phyloP scores from a whole-genome alignment of 306 rosid genomes.

The Vigna radiata region DNA sequence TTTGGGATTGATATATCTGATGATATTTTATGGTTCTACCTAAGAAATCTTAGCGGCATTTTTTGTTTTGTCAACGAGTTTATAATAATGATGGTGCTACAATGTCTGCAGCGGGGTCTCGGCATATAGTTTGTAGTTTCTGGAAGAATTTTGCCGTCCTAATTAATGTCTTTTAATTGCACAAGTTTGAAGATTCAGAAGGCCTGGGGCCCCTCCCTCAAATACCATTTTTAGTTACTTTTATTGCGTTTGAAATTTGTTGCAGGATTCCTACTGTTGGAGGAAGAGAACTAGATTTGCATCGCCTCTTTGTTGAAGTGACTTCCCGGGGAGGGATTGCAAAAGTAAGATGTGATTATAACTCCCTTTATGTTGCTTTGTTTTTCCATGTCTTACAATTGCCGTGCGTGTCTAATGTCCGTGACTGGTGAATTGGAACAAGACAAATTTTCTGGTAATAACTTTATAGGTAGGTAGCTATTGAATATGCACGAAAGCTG shows the following conservation, averaged over 20 bases:
- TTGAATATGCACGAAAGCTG: background rate
- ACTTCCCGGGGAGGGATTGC: constrained; percentile 85
- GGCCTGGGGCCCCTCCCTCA: background rate
- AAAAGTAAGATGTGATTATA: constrained; percentile 55
- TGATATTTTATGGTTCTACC: constrained; percentile 1
- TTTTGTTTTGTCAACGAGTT: background rate
- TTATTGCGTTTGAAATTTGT: constrained; percentile 24
- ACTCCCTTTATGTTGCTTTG: background rate
- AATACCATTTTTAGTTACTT: constrained; percentile 27
- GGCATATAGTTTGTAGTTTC: constrained; percentile 2
- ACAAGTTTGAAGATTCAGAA: background rate
- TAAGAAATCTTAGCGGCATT: background rate
- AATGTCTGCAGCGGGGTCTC: constrained; percentile 1
- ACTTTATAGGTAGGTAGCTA: background rate
- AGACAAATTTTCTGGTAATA: background rate
- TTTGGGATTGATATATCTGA: constrained; percentile 22
- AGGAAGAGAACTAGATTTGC: constrained; percentile 83
- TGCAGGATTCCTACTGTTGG: constrained; percentile 84
- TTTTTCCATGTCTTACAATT: constrained; percentile 10
- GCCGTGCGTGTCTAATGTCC: background rate
- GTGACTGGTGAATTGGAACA: background rate
- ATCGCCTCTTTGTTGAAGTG: constrained; percentile 78
- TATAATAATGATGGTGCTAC: constrained; percentile 20
- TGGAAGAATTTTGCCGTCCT: background rate
- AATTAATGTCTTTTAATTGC: constrained; percentile 12